Base-by-base conservation (phyloP, 164 flowering plant genomes). In the Nelumbo lutea region DNA sequence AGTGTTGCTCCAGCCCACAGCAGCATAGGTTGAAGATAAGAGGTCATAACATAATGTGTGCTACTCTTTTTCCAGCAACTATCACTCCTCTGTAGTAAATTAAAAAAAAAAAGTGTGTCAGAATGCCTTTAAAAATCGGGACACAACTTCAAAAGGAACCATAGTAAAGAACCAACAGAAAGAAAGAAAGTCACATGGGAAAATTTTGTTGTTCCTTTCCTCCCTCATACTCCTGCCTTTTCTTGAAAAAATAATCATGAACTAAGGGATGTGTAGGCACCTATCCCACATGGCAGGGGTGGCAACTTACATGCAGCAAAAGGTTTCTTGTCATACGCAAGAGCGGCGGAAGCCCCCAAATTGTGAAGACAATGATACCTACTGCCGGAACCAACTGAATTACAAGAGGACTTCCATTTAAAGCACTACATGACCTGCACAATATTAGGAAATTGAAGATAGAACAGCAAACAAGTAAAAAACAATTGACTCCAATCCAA, bases 1-100 rank as follows among this genome's bases (percentile, higher is more conserved):
- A 95, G 89, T 66, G 80, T 81, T 70, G 91, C 90, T 72, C 93
- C 98, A 74, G 83, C 77, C 98, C 98, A 94, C 27, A 94, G 72
- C 71, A 94, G 83, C 77, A 91, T 68, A 55, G 98, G 96, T 79
- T 81, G 96, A 68, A 94, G 59, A 76, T 88, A 94, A 13, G 90
- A 88, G 53, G 83, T 78, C 81, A 82, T 57, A 65, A 91, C 75
- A 75, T 82, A 73, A 73, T 86, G 76, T 41, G 89, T 83, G n/a
- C 83, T 74, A 77, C 97, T 94, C 79, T 85, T 91, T 76, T 84
- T 82, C 96, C 96, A 94, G 75, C 74, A 86, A 66, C 63, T 83
- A 68, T 91, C 93, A 77, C 68, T 82, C 71, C 72, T 79, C 98
- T 91, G 87, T 73, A 78, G 42, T 53, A 79, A 71, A 62, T 61